A percentile compares a stretch with the other conserved stretches of the same genome.
Conservation (phyloP, 2,329 filamentous ascomycete species). For the Chaetomiaceae sp. region DNA sequence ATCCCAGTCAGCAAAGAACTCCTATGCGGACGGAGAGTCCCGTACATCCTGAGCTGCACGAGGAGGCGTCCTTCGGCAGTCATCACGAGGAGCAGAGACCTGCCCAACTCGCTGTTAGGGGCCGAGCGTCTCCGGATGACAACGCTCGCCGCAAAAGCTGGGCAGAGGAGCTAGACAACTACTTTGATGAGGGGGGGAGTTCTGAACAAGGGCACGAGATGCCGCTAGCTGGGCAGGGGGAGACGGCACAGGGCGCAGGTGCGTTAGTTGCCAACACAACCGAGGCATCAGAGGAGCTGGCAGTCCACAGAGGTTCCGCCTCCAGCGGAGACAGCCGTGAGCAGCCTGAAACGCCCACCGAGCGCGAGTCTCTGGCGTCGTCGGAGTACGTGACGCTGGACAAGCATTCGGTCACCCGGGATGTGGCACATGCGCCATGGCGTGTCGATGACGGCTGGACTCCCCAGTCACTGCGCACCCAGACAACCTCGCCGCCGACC, state of each 20-base stretch:
- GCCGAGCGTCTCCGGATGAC: background rate
- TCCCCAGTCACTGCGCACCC: conserved; percentile 34
- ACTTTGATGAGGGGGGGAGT: conserved; percentile 4
- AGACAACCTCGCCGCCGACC: conserved; percentile 32
- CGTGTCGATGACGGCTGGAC: conserved; percentile 31
- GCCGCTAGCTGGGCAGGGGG: background rate
- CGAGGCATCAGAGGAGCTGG: no score
- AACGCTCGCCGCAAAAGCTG: background rate
- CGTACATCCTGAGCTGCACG: background rate
- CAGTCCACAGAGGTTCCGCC: conserved; percentile 23
- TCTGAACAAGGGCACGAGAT: background rate
- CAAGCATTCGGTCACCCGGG: conserved; percentile 24
- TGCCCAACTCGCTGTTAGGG: background rate
- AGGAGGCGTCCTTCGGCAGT: background rate
- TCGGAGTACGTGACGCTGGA: conserved; percentile 20
- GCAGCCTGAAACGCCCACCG: conserved; percentile 20
- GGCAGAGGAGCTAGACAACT: conserved; percentile 7
- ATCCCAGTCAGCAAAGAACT: background rate
- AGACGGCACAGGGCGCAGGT: background rate
- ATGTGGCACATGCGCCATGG: conserved; percentile 34
- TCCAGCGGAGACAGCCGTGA: conserved; percentile 29
- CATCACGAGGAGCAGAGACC: background rate
- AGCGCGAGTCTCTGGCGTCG: background rate
- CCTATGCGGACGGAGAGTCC: background rate
- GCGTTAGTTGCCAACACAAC: no score